phyloP scores from a whole-genome alignment of 345 rosid species.

The Salix dunnii region DNA sequence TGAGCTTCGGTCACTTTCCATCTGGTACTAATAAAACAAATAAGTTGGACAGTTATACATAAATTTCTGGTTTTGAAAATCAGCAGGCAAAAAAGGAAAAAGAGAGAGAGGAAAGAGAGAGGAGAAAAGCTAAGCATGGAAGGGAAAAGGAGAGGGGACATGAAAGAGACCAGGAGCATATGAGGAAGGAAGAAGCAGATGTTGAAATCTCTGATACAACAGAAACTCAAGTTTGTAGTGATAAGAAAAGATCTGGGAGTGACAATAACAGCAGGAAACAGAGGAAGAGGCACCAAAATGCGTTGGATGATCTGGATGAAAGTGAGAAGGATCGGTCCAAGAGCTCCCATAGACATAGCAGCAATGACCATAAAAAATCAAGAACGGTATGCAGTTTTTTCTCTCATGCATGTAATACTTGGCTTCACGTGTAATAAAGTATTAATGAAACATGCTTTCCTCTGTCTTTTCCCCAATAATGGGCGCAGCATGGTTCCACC shows the following conservation, averaged over 20 bases:
- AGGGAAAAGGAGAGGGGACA: constrained; percentile 64
- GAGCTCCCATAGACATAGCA: constrained; percentile 49
- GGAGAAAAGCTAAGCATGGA: constrained; percentile 57
- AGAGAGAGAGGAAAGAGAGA: constrained; percentile 66
- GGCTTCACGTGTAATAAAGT: background rate
- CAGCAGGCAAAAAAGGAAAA: constrained; percentile 65
- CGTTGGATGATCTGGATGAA: constrained; percentile 47
- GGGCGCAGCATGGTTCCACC: constrained; percentile 53
- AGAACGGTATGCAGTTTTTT: constrained; percentile 46
- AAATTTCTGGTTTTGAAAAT: constrained; percentile 10
- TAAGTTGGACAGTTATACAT: background rate
- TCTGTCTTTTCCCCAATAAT: background rate
- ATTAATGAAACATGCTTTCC: background rate
- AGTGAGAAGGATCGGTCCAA: constrained; percentile 47
- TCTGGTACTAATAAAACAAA: background rate
- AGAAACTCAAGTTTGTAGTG: constrained; percentile 38
- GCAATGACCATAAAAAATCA: constrained; percentile 55
- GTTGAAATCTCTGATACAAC: constrained; percentile 33
- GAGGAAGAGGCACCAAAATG: constrained; percentile 48
- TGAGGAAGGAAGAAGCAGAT: constrained; percentile 49
- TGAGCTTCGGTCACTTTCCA: background rate
- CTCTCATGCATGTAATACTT: constrained; percentile 5
- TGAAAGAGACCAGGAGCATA: constrained; percentile 57
- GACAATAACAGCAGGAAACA: constrained; percentile 55
- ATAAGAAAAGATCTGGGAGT: constrained; percentile 54